These are phyloP conservation scores for Phytophthora aleatoria DNA, from an alignment of 352 stramenopile species.

Conservation along the genomic window DNA sequence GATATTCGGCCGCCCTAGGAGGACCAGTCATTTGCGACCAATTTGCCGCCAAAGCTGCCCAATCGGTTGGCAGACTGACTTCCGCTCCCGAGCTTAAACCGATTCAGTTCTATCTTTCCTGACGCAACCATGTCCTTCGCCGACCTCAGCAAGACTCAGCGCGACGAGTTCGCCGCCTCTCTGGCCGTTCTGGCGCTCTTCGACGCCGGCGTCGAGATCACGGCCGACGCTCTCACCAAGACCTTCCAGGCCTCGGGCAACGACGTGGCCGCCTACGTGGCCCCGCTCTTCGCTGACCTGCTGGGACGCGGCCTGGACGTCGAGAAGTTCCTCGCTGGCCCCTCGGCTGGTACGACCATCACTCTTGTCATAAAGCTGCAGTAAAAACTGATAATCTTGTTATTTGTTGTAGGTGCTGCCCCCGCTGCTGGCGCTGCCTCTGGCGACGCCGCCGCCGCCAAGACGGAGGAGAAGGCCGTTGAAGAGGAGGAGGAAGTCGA, in stretches of 20 bases:
- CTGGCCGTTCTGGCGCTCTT: conserved; percentile 82
- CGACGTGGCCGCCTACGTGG: conserved; percentile 78
- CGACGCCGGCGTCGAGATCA: conserved; percentile 78
- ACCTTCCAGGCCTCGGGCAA: conserved; percentile 81
- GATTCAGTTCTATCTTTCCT: conserved; percentile 84
- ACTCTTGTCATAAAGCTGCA: not conserved
- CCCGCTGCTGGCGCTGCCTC: conserved; percentile 57
- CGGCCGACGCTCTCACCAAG: conserved; percentile 77
- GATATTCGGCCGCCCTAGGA: conserved; percentile 21
- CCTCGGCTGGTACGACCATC: conserved; percentile 73
- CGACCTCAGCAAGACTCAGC: conserved; percentile 80
- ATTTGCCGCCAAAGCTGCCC: conserved; percentile 33
- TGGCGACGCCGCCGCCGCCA: conserved; percentile 47
- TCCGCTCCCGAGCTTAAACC: conserved; percentile 83
- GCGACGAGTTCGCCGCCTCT: conserved; percentile 87
- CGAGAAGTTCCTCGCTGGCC: conserved; percentile 88
- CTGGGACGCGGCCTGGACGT: conserved; percentile 82
- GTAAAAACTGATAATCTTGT: not conserved
- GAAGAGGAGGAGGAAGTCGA: conserved; percentile 90
- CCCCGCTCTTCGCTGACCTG: conserved; percentile 84
- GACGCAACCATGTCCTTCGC: conserved; percentile 83
- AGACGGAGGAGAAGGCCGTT: conserved; percentile 65
- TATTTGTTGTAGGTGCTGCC: conserved; percentile 46
- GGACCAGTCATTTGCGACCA: conserved; percentile 71
- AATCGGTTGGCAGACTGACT: conserved; percentile 57